Evolutionary conservation across 768 basidiomycete species (phyloP).

Genomic region (Bullera alba): DNA sequence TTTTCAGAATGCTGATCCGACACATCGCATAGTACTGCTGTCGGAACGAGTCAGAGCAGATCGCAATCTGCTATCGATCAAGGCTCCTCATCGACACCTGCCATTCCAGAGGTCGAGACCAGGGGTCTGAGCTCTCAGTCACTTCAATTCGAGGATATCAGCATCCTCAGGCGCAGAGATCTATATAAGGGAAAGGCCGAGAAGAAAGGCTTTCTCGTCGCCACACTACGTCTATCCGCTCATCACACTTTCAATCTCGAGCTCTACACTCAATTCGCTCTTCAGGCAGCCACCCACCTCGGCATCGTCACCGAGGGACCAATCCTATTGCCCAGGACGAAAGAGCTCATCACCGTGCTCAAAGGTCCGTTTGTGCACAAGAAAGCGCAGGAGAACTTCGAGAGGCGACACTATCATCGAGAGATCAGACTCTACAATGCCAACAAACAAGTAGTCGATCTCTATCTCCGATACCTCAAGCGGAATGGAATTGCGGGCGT

Average conservation of each 20-base stretch:
- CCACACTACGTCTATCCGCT: conserved; percentile 73
- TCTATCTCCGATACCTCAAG: conserved; percentile 72
- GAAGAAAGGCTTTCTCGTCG: conserved; percentile 69
- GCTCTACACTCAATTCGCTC: conserved; percentile 74
- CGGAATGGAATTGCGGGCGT: conserved; percentile 75
- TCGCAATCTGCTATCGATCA: too few species aligned
- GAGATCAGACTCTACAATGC: conserved; percentile 88
- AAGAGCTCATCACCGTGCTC: conserved; percentile 75
- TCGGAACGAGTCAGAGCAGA: too few species aligned
- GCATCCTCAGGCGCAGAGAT: too few species aligned
- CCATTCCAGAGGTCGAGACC: too few species aligned
- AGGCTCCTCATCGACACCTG: too few species aligned
- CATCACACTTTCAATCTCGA: conserved; percentile 60
- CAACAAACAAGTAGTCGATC: conserved; percentile 65
- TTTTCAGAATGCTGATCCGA: too few species aligned
- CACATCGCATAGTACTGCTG: too few species aligned
- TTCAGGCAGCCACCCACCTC: conserved; percentile 78
- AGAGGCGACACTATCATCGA: conserved; percentile 72
- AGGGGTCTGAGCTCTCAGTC: too few species aligned
- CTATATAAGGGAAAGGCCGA: too few species aligned
- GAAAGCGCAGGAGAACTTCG: conserved; percentile 92
- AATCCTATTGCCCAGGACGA: conserved; percentile 47
- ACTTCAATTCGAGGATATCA: too few species aligned
- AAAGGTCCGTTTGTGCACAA: conserved; percentile 85
- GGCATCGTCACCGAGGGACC: conserved; percentile 53